phyloP scores from a whole-genome alignment of 140 eudicot genomes.

The Cichorium intybus region DNA sequence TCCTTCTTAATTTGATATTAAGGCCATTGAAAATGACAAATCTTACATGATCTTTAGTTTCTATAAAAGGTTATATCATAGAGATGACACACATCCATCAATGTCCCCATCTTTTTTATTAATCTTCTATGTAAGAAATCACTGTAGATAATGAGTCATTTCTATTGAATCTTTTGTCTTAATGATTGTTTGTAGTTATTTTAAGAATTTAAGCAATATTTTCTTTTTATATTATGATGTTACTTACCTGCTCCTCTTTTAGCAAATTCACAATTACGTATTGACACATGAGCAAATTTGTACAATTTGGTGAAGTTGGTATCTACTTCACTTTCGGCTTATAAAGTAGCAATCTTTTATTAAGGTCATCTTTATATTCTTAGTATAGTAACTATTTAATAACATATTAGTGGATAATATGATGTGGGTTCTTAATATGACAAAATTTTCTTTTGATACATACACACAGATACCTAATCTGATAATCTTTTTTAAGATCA shows the following conservation, averaged over 20 bases:
- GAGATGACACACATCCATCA: slow-evolving; percentile 32
- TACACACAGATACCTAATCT: slow-evolving; percentile 30
- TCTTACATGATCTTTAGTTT: slow-evolving; percentile 2
- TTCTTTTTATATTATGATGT: neutral
- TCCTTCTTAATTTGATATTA: slow-evolving; percentile 8
- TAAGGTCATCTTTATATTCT: neutral
- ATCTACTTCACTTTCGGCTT: slow-evolving; percentile 28
- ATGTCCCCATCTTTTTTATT: slow-evolving; percentile 24
- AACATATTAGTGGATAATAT: neutral
- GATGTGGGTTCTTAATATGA: slow-evolving; percentile 3
- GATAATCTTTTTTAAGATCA: slow-evolving; percentile 18
- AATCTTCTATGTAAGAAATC: slow-evolving; percentile 8
- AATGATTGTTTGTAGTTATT: slow-evolving; percentile 23
- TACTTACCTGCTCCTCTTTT: slow-evolving; percentile 28
- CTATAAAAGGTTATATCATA: neutral
- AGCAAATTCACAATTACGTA: neutral
- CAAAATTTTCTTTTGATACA: slow-evolving; percentile 3
- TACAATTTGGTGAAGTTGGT: slow-evolving; percentile 35
- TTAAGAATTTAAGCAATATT: neutral
- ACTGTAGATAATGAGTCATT: too few relatives aligned
- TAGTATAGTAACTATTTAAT: neutral
- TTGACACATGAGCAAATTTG: slow-evolving; percentile 8
- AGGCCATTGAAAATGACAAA: slow-evolving; percentile 3
- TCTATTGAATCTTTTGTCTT: slow-evolving; percentile 17
- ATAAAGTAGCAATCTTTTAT: slow-evolving; percentile 8